Evolutionary conservation across 768 basidiomycete species (phyloP), one percentile per base, ranked within the genome.

Genomic region (Daedaleopsis sinensis): DNA sequence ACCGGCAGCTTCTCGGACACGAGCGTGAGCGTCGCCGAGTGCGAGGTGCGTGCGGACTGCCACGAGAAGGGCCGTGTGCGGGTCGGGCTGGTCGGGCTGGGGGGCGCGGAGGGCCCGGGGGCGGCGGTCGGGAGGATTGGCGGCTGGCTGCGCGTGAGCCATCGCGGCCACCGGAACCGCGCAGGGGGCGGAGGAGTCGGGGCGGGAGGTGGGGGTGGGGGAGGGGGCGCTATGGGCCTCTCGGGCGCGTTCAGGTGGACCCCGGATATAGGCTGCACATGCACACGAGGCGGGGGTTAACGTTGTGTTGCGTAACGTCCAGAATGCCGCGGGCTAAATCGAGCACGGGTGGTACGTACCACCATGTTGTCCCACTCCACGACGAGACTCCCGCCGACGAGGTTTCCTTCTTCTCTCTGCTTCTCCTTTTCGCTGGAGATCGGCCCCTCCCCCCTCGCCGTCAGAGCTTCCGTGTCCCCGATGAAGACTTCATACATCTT

Each of bases 401-500:
- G 4, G 27, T 32, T 32, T 52, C 51, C 38, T 52, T 37, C 16
- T 23, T 63, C 59, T 15, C 37, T 23, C 51, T 43, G 39, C 46
- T 63, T 62, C 57, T 61, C 59, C 52, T 56, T 62, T 57, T 61
- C 55, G 21, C 42, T 37, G 11, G 36, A 38, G 19, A n/a, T 37
- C 47, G 36, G 23, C 47, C 27, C 23, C 44, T 52, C 59, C 27
- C 27, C 55, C 43, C 27, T 32, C 27, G 15, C 61, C 13, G 11
- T 18, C 11, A 42, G 39, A 42, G 32, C 46, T 39, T 55, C 48
- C 53, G n/a, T 18, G 38, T 48, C 5, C 81, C 61, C 50, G 49
- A 67, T 24, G 8, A 76, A 78, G 10, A 80, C 78, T 39, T 84
- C 81, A 76, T 77, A 84, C 69, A 85, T 68, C 44, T 65, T 66